Evolutionary conservation across 257 asterid species (phyloP), one percentile per base, ranked within the genome.

Genomic region (Parsonsia alboflavescens): DNA sequence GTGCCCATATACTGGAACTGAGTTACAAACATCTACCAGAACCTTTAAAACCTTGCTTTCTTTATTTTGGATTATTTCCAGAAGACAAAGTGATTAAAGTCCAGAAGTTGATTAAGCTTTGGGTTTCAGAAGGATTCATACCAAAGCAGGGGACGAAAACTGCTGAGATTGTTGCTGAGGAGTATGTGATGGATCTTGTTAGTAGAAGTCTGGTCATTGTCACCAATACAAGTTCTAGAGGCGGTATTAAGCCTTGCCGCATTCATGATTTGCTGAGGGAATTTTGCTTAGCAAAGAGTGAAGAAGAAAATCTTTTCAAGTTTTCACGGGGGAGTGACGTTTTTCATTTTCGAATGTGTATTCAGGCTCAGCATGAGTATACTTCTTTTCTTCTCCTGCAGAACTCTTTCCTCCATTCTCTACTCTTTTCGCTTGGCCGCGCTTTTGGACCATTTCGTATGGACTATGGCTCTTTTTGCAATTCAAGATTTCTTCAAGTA

Each of bases 91-190:
- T 56, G 28, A 76, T 61, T 59, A 36, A 0, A 10, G 76, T 70
- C 46, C 21, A 28, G 2, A 59, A 36, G 56, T 15, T 70, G 54
- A 46, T 48, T 15, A 17, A 36, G 57, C 36, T 52, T 13, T 76
- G 78, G 72, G 61, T 73, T 4, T 50, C 52, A 33, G 82, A 73
- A 63, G 72, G 73, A 7, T 73, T 78, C 19, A 15, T 78, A 48
- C 19, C 2, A 10, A 19, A 73, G 58, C n/a, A 26, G 15, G 52
- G 39, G 1, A 0, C 15, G 11, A 5, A 39, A 16, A 73, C 39
- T 33, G 75, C 39, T 11, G 30, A 5, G 45, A 64, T 16, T 15
- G 50, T 72, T 44, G 78, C 65, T 7, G 21, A 68, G 74, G 78
- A 48, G 17, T 62, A 61, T 44, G 44, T 46, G 61, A 66, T 12